These are phyloP conservation scores for Colletotrichum chlorophyti DNA, from an alignment of 2,329 filamentous ascomycete species.

Conservation along the genomic window DNA sequence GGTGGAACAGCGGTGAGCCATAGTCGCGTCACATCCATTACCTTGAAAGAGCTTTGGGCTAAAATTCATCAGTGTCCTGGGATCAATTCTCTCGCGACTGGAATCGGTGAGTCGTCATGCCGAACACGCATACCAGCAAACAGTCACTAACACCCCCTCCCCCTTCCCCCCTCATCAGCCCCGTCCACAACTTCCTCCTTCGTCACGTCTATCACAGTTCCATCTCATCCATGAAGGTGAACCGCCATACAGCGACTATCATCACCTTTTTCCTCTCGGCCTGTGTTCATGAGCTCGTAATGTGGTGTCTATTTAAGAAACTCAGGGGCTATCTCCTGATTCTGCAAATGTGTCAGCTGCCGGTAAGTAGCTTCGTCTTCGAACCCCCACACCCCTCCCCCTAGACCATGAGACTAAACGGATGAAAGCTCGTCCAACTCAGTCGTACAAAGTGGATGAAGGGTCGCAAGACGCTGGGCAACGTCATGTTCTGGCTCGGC, in stretches of 20 bases:
- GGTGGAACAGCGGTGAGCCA: slow-evolving; percentile 64
- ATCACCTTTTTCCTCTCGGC: slow-evolving; percentile 78
- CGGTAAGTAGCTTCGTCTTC: slow-evolving; percentile 45
- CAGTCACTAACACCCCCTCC: no score
- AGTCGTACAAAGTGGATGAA: slow-evolving; percentile 72
- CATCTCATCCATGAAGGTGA: slow-evolving; percentile 75
- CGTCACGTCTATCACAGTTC: slow-evolving; percentile 81
- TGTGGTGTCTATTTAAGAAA: slow-evolving; percentile 83
- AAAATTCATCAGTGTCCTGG: slow-evolving; percentile 58
- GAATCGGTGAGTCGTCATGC: slow-evolving; percentile 61
- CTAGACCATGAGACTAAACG: not conserved
- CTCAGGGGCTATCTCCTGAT: slow-evolving; percentile 75
- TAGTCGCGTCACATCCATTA: not conserved
- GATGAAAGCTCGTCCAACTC: slow-evolving; percentile 62
- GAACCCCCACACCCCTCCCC: not conserved
- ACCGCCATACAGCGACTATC: slow-evolving; percentile 74
- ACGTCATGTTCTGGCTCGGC: slow-evolving; percentile 79
- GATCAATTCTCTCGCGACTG: slow-evolving; percentile 83
- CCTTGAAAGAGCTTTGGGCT: not conserved
- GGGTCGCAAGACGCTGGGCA: slow-evolving; percentile 68
- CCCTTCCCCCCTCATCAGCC: slow-evolving; percentile 40
- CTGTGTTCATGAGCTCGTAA: slow-evolving; percentile 76
- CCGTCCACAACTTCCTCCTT: slow-evolving; percentile 79
- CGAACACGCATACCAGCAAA: no score
- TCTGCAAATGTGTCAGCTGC: slow-evolving; percentile 78